A percentile compares a stretch with the other conserved stretches of the same genome.
Conservation (phyloP, 371 early-diverging fungal genomes). For the Lichtheimia corymbifera region DNA sequence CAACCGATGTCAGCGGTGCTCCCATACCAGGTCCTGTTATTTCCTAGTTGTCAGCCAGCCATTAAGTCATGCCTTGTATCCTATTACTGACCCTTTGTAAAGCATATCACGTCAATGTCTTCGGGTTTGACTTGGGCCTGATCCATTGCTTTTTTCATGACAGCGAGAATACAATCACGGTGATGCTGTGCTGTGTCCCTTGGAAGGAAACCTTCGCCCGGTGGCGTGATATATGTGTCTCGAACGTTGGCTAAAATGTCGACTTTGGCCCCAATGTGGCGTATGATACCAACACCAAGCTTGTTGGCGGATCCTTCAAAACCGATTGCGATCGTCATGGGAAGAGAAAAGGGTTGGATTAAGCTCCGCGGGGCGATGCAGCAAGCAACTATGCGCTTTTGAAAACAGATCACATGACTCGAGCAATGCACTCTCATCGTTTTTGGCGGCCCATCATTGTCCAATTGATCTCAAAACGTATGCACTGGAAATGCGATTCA, state of each 20-base stretch:
- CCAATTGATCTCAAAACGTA: too few relatives aligned
- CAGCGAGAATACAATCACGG: slow-evolving; percentile 75
- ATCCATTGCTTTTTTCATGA: slow-evolving; percentile 81
- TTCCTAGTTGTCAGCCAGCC: too few relatives aligned
- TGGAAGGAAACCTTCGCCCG: slow-evolving; percentile 98
- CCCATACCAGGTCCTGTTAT: slow-evolving; percentile 97
- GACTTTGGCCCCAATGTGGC: slow-evolving; percentile 59
- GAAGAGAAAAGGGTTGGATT: background rate
- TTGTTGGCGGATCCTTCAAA: slow-evolving; percentile 99
- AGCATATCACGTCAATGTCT: slow-evolving; percentile 95
- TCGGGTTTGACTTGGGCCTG: slow-evolving; percentile 73
- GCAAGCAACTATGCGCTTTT: too few relatives aligned
- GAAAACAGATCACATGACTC: too few relatives aligned
- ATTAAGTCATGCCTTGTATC: too few relatives aligned
- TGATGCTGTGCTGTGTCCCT: slow-evolving; percentile 98
- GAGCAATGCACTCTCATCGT: too few relatives aligned
- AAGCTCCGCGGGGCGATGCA: too few relatives aligned
- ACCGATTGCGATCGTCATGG: slow-evolving; percentile 67
- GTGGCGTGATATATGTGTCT: slow-evolving; percentile 96
- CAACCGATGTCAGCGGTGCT: slow-evolving; percentile 91
- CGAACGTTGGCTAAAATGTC: slow-evolving; percentile 92
- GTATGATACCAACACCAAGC: slow-evolving; percentile 97
- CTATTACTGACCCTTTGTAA: slow-evolving; percentile 78
- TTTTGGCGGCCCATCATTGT: too few relatives aligned
- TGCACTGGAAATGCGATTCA: too few relatives aligned